A percentile compares a stretch with the other conserved stretches of the same genome.
phyloP scores from a whole-genome alignment of 2,329 filamentous ascomycete genomes.

The Sporothrix phasma region DNA sequence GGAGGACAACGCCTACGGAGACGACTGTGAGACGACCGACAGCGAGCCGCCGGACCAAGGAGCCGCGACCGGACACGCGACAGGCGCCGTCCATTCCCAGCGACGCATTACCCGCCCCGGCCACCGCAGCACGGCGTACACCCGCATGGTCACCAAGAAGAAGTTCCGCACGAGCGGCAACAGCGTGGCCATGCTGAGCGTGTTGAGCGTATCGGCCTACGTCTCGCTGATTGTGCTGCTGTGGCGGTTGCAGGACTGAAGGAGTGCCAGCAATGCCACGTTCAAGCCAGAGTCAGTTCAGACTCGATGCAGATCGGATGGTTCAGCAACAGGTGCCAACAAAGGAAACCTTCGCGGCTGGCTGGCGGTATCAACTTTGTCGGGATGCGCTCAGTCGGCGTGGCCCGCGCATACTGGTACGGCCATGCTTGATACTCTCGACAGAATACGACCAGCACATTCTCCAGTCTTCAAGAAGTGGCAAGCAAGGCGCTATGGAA shows the following conservation, averaged over 20 bases:
- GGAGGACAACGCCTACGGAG: conserved; percentile 18
- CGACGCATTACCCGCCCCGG: conserved; percentile 12
- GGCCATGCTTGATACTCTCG: background rate
- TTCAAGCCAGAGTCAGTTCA: too few relatives aligned
- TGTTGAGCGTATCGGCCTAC: conserved; percentile 49
- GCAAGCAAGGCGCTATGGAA: too few relatives aligned
- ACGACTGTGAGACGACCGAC: conserved; percentile 10
- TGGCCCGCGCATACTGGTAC: background rate
- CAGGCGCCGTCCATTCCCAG: conserved; percentile 27
- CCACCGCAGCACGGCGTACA: conserved; percentile 13
- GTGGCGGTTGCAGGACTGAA: conserved; percentile 13
- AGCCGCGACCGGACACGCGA: background rate
- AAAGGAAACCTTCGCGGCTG: too few relatives aligned
- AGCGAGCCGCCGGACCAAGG: conserved; percentile 9
- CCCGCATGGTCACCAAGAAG: conserved; percentile 33
- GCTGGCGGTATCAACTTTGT: too few relatives aligned
- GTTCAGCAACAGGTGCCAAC: too few relatives aligned
- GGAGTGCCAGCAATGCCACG: too few relatives aligned
- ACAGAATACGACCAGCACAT: background rate
- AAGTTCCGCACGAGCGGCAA: conserved; percentile 57
- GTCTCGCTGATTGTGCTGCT: conserved; percentile 43
- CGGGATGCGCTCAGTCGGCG: background rate
- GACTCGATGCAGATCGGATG: too few relatives aligned
- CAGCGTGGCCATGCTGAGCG: conserved; percentile 48
- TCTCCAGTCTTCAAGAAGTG: too few relatives aligned